These are phyloP conservation scores for Yamagishiella unicocca DNA, from an alignment of 139 green algal genomes.

Conservation along the genomic window DNA sequence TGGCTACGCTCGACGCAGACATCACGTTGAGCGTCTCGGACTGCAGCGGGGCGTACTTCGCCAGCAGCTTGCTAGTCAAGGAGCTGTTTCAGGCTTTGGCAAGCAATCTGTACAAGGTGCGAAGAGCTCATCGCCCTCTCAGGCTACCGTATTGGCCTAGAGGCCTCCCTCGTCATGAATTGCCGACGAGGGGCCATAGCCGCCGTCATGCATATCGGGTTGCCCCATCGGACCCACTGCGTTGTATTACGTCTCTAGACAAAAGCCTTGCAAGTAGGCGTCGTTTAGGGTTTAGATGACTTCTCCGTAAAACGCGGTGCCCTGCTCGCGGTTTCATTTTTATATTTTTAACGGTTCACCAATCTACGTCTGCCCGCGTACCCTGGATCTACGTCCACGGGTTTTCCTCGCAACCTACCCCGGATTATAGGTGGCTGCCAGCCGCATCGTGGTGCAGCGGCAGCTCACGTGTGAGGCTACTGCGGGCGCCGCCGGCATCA, in stretches of 20 bases:
- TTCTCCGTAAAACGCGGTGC: no score
- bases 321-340: background rate
- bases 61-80: background rate
- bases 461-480: background rate
- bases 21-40: background rate
- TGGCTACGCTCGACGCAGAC: background rate
- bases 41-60: background rate
- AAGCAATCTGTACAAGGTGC: background rate
- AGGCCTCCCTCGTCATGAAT: no score
- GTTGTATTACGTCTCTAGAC: background rate
- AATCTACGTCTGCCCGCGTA: background rate
- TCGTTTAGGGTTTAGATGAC: background rate
- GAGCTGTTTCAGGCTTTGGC: background rate
- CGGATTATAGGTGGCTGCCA: background rate
- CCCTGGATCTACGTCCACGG: no score
- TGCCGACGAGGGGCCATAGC: no score
- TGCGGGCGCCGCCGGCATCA: background rate
- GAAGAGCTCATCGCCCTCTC: no score
- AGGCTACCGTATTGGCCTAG: no score
- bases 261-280: background rate
- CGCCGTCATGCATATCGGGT: background rate
- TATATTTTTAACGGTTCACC: background rate
- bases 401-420: no score
- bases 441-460: background rate
- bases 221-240: background rate